phyloP scores from a whole-genome alignment of 2,329 filamentous ascomycete species.

The Exophiala sp. region DNA sequence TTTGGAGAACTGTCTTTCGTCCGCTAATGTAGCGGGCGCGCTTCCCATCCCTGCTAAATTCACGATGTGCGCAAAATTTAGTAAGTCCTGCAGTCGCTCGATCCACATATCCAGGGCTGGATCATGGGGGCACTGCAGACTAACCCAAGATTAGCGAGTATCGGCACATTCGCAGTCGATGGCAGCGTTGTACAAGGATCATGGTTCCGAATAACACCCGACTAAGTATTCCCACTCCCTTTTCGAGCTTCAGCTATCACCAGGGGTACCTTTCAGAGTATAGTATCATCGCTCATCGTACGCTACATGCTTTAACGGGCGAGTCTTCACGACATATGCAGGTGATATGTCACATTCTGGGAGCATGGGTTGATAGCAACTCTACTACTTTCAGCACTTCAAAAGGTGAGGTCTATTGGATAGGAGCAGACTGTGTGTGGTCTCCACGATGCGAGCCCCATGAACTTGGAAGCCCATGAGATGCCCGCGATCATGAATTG shows the following conservation, averaged over 20 bases:
- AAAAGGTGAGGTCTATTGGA: constrained; percentile 2
- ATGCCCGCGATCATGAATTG: background rate
- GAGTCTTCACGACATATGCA: constrained; percentile 1
- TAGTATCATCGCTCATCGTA: background rate
- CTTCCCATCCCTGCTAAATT: too few species aligned
- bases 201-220: background rate
- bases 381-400: background rate
- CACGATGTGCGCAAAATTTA: too few species aligned
- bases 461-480: background rate
- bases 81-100: background rate
- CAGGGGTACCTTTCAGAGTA: constrained; percentile 1
- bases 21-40: background rate
- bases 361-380: background rate
- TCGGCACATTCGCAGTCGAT: background rate
- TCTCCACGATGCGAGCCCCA: constrained; percentile 4
- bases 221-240: background rate
- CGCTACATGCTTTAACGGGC: background rate
- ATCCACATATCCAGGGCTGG: background rate
- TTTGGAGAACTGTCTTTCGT: background rate
- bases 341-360: constrained; percentile 19
- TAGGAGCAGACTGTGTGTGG: background rate
- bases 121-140: background rate
- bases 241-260: background rate
- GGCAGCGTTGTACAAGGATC: constrained; percentile 1
- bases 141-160: background rate